Evolutionary conservation across 2,329 filamentous ascomycete species (phyloP), one percentile per base, ranked within the genome.

Genomic region (Monilinia aucupariae): DNA sequence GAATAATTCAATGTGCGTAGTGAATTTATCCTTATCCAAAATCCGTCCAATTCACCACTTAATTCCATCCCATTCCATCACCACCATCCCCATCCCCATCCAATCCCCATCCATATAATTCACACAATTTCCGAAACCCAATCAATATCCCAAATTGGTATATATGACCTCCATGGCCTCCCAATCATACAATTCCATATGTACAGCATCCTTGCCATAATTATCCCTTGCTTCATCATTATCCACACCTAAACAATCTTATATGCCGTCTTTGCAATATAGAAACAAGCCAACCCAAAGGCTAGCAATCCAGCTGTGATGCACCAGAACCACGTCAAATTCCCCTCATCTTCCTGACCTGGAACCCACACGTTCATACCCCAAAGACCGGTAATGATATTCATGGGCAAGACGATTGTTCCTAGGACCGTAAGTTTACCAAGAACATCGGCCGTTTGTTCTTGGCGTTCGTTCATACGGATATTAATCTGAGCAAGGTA

Each of bases 401-500:
- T 99, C 92, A 99, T 96, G 13, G 94, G 94, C 63, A 99, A 80
- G 3, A 99, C 93, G 69, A 99, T 97, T 7, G 94, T 99, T 68
- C 94, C 94, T 1, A 99, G 81, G 0, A 99, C 94, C 0, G 94
- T 97, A 65, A 99, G 83, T 76, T 94, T 96, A 67, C 92, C 92
- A 15, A 99, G 83, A 1, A 97, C 92, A 74, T 99, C 93, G 48
- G 92, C 91, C 1, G 94, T 99, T 78, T 96, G 88, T 75, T 99
- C 93, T 74, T 96, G 91, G 53, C 94, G 88, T 79, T 97, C 93
- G 76, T 97, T 97, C 93, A 97, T 97, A 72, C 92, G 87, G 71
- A 97, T 96, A 76, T 97, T 97, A 78, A 99, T 97, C 75, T 99
- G 94, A 0, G 94, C 94, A n/a, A 99, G 88, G 74, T 99, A 99